Evolutionary conservation across 192 early-diverging fungal species (phyloP).

Genomic region (Coemansia sp.): DNA sequence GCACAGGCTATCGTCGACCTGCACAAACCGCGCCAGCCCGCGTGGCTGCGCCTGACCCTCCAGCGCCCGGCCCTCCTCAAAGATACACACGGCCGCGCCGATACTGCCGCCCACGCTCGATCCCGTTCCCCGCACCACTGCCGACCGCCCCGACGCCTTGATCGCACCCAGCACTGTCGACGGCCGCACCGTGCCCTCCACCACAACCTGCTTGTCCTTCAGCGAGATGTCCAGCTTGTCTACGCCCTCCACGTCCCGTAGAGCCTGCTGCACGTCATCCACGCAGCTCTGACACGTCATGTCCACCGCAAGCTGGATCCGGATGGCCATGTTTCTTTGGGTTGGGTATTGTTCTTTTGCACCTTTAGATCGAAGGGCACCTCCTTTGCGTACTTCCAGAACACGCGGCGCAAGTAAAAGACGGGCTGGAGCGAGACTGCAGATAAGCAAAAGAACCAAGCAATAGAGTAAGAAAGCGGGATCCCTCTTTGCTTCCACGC

Average conservation of each 20-base stretch:
- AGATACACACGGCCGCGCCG: constrained; percentile 87
- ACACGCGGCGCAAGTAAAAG: no score
- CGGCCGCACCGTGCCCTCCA: constrained; percentile 54
- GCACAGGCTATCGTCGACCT: constrained; percentile 62
- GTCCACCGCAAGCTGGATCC: constrained; percentile 80
- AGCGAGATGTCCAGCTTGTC: constrained; percentile 62
- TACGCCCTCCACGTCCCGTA: constrained; percentile 52
- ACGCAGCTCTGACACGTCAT: constrained; percentile 82
- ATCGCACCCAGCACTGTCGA: constrained; percentile 58
- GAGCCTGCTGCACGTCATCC: constrained; percentile 56
- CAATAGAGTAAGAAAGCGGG: no score
- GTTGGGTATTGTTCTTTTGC: not conserved
- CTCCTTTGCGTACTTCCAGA: no score
- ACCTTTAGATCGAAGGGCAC: no score
- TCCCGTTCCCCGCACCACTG: constrained; percentile 74
- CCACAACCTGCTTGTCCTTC: constrained; percentile 63
- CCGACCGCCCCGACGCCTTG: constrained; percentile 64
- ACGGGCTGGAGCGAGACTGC: not conserved
- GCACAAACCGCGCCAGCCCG: constrained; percentile 78
- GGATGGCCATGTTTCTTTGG: constrained; percentile 15
- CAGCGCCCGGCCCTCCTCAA: constrained; percentile 55
- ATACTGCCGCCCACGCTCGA: constrained; percentile 52
- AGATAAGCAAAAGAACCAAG: no score
- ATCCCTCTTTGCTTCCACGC: no score
- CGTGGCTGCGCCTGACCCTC: constrained; percentile 6